phyloP scores from a whole-genome alignment of 768 basidiomycete genomes.

The Crepidotus variabilis region DNA sequence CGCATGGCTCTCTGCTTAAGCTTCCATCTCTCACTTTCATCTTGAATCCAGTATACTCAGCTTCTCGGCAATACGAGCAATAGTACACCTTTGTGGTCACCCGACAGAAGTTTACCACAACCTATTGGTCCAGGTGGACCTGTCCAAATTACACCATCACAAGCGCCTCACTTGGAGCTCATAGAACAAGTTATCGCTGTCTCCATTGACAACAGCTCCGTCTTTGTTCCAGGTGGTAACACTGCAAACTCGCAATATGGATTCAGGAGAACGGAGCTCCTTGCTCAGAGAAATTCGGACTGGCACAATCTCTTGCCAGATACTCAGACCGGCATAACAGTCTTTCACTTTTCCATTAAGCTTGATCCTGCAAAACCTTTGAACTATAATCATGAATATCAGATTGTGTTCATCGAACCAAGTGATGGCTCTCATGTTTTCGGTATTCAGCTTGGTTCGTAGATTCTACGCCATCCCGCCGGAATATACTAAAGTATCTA shows the following conservation, averaged over 20 bases:
- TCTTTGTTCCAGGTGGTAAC: slow-evolving; percentile 49
- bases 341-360: slow-evolving; percentile 49
- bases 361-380: slow-evolving; percentile 31
- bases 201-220: slow-evolving; percentile 53
- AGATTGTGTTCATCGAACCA: slow-evolving; percentile 61
- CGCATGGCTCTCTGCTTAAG: slow-evolving; percentile 10
- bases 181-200: slow-evolving; percentile 50
- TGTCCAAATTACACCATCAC: too few species aligned
- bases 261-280: slow-evolving; percentile 58
- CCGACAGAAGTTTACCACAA: too few species aligned
- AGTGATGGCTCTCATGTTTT: slow-evolving; percentile 59
- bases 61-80: slow-evolving; percentile 32
- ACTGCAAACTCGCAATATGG: slow-evolving; percentile 41
- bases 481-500: too few species aligned
- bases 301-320: slow-evolving; percentile 31
- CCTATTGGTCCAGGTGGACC: too few species aligned
- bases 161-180: too few species aligned
- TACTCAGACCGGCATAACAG: slow-evolving; percentile 38
- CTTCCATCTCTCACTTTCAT: not conserved
- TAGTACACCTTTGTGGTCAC: slow-evolving; percentile 53
- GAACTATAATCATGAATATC: slow-evolving; percentile 58
- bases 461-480: too few species aligned
- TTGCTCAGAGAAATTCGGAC: slow-evolving; percentile 41
- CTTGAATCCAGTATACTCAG: slow-evolving; percentile 34
- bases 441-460: slow-evolving; percentile 52